Conservation (phyloP, 306 rosid species). For the Arachis stenosperma region DNA sequence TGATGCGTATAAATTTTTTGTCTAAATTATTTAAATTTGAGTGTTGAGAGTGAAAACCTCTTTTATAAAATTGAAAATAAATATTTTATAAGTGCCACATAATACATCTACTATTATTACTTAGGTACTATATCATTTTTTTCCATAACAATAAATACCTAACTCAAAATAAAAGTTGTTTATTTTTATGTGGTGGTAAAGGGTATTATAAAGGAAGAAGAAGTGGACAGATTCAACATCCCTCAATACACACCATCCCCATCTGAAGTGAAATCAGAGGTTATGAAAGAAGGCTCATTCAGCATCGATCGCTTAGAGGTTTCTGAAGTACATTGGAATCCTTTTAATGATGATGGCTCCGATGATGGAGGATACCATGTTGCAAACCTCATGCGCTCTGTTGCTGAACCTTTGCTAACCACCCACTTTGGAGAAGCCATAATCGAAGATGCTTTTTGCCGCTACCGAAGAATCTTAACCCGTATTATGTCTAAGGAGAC, state of each 20-base stretch:
- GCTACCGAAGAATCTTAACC: conserved; percentile 37
- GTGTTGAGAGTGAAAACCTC: too few relatives aligned
- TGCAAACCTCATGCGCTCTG: conserved; percentile 50
- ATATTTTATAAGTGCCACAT: too few relatives aligned
- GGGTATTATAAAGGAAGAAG: conserved; percentile 52
- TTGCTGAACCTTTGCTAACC: conserved; percentile 50
- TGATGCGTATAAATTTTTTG: too few relatives aligned
- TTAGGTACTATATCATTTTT: too few relatives aligned
- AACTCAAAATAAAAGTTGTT: too few relatives aligned
- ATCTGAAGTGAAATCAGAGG: conserved; percentile 50
- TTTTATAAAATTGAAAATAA: too few relatives aligned
- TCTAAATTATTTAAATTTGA: too few relatives aligned
- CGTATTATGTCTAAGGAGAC: conserved; percentile 50
- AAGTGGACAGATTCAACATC: conserved; percentile 59
- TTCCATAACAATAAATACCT: too few relatives aligned
- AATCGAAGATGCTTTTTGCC: conserved; percentile 47
- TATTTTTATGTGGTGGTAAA: neutral
- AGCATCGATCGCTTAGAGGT: conserved; percentile 33
- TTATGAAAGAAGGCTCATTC: conserved; percentile 57
- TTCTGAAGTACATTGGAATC: conserved; percentile 36
- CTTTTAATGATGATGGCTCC: neutral
- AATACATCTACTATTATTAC: too few relatives aligned
- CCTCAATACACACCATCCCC: conserved; percentile 60
- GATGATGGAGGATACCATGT: conserved; percentile 39
- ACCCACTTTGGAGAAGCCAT: conserved; percentile 53